Evolutionary conservation across 2,329 filamentous ascomycete genomes (phyloP).

Genomic region (Alternaria brassicae): DNA sequence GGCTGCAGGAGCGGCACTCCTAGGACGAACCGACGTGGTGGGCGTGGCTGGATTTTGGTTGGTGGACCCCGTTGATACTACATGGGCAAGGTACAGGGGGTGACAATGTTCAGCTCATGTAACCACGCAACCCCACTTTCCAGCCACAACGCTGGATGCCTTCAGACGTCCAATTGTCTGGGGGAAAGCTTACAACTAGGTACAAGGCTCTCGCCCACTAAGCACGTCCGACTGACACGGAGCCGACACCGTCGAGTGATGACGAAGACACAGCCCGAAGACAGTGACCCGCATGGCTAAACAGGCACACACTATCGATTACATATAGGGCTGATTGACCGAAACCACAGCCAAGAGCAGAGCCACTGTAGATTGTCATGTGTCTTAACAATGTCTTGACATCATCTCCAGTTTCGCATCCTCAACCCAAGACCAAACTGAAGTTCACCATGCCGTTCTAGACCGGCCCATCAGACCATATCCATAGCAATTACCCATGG

Average conservation of each 20-base stretch:
- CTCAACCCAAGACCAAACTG: too few species aligned
- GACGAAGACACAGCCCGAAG: neutral
- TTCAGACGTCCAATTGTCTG: neutral
- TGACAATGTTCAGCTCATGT: neutral
- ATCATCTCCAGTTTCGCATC: too few species aligned
- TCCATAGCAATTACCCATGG: neutral
- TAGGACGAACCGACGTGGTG: slow-evolving; percentile 33
- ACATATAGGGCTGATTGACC: too few species aligned
- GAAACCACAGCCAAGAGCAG: too few species aligned
- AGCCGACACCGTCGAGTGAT: neutral
- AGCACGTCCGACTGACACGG: neutral
- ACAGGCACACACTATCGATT: too few species aligned
- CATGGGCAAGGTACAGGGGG: slow-evolving; percentile 2
- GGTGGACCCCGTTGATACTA: slow-evolving; percentile 15
- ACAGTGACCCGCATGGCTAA: neutral
- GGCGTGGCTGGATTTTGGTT: slow-evolving; percentile 45
- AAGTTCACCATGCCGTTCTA: too few species aligned
- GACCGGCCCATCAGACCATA: neutral
- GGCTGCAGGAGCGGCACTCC: slow-evolving; percentile 39
- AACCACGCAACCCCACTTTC: neutral
- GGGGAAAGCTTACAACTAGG: neutral
- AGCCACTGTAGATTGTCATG: too few species aligned
- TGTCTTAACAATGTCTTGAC: neutral
- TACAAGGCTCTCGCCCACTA: neutral
- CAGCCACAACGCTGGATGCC: neutral